phyloP scores from a whole-genome alignment of 352 stramenopile species.

The Nothophytophthora sp. region DNA sequence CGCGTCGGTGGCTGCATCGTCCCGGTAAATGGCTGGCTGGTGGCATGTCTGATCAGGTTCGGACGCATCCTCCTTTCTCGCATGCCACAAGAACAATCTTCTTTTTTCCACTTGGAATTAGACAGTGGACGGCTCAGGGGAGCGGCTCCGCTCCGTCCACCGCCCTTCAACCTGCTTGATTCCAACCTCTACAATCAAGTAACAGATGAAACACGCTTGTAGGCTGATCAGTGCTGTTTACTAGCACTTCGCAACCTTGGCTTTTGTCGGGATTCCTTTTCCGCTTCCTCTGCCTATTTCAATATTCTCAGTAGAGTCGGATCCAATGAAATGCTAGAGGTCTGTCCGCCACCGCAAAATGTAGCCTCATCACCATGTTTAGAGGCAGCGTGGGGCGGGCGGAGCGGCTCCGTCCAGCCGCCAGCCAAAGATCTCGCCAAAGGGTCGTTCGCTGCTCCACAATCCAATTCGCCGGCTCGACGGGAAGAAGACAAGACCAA shows the following conservation, averaged over 20 bases:
- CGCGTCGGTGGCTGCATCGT: too few relatives aligned
- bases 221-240: not conserved
- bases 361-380: too few relatives aligned
- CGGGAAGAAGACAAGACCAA: conserved; percentile 17
- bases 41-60: not conserved
- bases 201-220: too few relatives aligned
- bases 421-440: too few relatives aligned
- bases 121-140: not conserved
- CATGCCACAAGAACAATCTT: not conserved
- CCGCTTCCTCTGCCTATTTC: too few relatives aligned
- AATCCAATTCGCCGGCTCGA: conserved; percentile 34
- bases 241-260: conserved; percentile 10
- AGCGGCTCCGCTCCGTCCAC: not conserved
- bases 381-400: too few relatives aligned
- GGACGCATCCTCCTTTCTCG: not conserved
- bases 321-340: too few relatives aligned
- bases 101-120: conserved; percentile 2
- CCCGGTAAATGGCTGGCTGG: too few relatives aligned
- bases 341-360: too few relatives aligned
- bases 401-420: too few relatives aligned
- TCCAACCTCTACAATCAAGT: not conserved
- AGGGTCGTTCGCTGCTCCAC: conserved; percentile 21
- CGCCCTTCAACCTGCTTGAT: not conserved
- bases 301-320: too few relatives aligned
- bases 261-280: conserved; percentile 4